phyloP scores from a whole-genome alignment of 768 basidiomycete species.

The Neoboletus subvelutipes region DNA sequence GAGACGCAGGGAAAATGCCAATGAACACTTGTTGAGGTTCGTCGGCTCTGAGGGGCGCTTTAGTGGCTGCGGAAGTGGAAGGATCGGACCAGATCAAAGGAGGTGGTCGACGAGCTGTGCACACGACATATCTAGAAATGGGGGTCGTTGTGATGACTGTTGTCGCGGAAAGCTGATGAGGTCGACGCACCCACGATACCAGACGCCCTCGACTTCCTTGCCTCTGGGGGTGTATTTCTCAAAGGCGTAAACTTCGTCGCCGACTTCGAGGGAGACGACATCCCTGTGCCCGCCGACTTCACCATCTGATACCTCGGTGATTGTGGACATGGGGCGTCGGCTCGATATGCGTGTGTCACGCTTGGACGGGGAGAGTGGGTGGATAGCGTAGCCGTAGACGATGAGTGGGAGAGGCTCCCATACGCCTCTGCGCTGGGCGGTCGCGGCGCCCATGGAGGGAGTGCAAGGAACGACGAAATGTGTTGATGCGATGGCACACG shows the following conservation, averaged over 20 bases:
- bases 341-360: slow-evolving; percentile 64
- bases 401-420: slow-evolving; percentile 72
- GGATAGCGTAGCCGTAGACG: slow-evolving; percentile 89
- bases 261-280: slow-evolving; percentile 86
- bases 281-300: slow-evolving; percentile 67
- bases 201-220: slow-evolving; percentile 75
- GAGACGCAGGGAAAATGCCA: slow-evolving; percentile 90
- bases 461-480: not conserved
- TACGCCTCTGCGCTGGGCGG: slow-evolving; percentile 39
- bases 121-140: slow-evolving; percentile 73
- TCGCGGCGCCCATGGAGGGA: slow-evolving; percentile 20
- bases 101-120: slow-evolving; percentile 67
- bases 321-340: slow-evolving; percentile 41
- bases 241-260: slow-evolving; percentile 96
- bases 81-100: slow-evolving; percentile 72
- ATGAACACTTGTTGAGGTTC: slow-evolving; percentile 88
- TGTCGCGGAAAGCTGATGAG: not conserved
- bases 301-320: slow-evolving; percentile 51
- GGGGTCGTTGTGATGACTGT: not conserved
- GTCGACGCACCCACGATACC: slow-evolving; percentile 89
- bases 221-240: slow-evolving; percentile 79
- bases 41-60: slow-evolving; percentile 58
- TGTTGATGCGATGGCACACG: not conserved
- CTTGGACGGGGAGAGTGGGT: slow-evolving; percentile 75
- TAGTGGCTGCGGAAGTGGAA: slow-evolving; percentile 32